Percentiles rank a stretch among this genome's conserved stretches.
These are phyloP conservation scores for Aechmea fasciata DNA, from an alignment of 176 grass and related monocot species.

Conservation along the genomic window DNA sequence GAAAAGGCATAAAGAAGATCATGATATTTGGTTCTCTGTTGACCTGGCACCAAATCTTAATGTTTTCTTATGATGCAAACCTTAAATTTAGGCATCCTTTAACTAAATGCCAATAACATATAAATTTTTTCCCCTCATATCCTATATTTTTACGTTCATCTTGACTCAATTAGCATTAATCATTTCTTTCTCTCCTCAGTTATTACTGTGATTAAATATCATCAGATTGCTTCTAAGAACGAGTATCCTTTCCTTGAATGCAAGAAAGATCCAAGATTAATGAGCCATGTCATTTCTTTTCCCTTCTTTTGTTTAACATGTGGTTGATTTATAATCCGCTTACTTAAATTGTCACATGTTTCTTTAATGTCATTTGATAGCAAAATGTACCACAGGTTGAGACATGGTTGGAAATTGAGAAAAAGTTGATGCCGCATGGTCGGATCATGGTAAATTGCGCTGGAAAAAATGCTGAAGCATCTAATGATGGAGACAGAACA, in stretches of 20 bases:
- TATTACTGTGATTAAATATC: too few relatives aligned
- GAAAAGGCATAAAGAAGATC: too few relatives aligned
- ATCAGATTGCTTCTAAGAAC: too few relatives aligned
- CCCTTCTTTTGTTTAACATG: not conserved
- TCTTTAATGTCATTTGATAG: conserved; percentile 6
- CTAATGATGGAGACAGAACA: conserved; percentile 32
- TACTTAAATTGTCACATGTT: not conserved
- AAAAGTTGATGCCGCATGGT: conserved; percentile 67
- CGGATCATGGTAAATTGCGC: conserved; percentile 90
- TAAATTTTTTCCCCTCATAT: too few relatives aligned
- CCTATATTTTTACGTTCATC: too few relatives aligned
- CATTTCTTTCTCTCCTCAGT: too few relatives aligned
- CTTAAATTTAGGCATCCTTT: too few relatives aligned
- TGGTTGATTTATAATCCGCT: not conserved
- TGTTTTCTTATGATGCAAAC: not conserved
- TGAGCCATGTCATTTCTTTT: not conserved
- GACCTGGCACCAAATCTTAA: conserved; percentile 2
- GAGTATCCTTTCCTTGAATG: too few relatives aligned
- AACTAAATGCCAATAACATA: too few relatives aligned
- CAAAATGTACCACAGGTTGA: conserved; percentile 38
- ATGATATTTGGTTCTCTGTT: too few relatives aligned
- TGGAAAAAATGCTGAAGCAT: conserved; percentile 46
- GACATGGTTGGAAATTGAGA: conserved; percentile 71
- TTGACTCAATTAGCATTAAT: too few relatives aligned
- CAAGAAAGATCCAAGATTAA: too few relatives aligned